These are phyloP conservation scores for Geranium incanum DNA, from an alignment of 441 rosid genomes.

Conservation along the genomic window DNA sequence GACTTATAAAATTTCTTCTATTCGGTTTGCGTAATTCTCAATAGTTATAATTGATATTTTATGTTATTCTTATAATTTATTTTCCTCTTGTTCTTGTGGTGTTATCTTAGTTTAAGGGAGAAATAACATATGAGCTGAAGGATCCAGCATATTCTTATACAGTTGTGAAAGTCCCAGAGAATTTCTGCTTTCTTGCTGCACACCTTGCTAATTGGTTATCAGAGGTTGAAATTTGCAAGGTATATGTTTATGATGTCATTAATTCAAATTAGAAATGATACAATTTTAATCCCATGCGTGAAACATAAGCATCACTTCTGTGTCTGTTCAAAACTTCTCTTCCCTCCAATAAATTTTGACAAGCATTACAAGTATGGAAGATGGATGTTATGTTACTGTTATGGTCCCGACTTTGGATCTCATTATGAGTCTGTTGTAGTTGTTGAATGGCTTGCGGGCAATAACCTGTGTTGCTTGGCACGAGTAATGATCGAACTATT, in stretches of 20 bases:
- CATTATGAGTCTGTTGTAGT: no score
- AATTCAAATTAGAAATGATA: slow-evolving; percentile 10
- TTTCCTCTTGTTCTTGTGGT: slow-evolving; percentile 21
- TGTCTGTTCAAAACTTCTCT: neutral
- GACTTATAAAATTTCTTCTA: neutral
- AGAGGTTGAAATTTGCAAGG: slow-evolving; percentile 76
- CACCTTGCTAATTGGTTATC: slow-evolving; percentile 71
- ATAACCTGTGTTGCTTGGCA: no score
- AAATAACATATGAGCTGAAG: slow-evolving; percentile 71
- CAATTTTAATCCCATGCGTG: neutral
- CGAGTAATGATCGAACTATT: no score
- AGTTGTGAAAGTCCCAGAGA: slow-evolving; percentile 45
- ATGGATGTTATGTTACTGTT: neutral
- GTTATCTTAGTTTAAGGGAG: slow-evolving; percentile 60
- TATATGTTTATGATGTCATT: slow-evolving; percentile 27
- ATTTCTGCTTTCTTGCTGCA: slow-evolving; percentile 55
- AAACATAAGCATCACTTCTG: neutral
- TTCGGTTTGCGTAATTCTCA: neutral
- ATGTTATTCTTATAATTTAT: slow-evolving; percentile 5
- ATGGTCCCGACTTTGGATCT: no score
- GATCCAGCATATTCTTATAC: slow-evolving; percentile 78
- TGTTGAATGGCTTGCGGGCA: no score
- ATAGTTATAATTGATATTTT: neutral
- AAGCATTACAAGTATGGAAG: neutral
- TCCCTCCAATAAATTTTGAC: neutral